phyloP scores from a whole-genome alignment of 345 rosid species.

The Limnanthes douglasii region DNA sequence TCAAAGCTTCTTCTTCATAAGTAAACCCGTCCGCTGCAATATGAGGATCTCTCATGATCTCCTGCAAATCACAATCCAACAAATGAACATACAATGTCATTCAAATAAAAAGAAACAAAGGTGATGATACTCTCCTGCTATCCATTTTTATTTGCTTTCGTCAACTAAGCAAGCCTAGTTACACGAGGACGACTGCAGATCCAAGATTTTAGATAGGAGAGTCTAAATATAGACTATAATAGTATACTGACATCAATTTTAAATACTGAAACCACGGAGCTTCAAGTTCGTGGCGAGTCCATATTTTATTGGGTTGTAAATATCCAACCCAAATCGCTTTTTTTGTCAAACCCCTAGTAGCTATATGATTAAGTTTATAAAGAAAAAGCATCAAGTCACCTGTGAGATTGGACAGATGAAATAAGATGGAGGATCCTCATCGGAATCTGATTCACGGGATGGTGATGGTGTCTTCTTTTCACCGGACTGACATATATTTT shows the following conservation, averaged over 20 bases:
- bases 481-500: too few species aligned
- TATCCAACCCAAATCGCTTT: not conserved
- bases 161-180: not conserved
- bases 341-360: not conserved
- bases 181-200: not conserved
- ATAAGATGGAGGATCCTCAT: conserved; percentile 24
- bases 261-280: too few species aligned
- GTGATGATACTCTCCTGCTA: not conserved
- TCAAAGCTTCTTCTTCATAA: conserved; percentile 48
- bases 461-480: not conserved
- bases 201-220: too few species aligned
- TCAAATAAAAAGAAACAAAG: not conserved
- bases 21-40: conserved; percentile 83
- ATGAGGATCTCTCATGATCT: conserved; percentile 63
- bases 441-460: conserved; percentile 6
- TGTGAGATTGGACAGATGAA: conserved; percentile 30
- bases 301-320: too few species aligned
- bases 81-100: not conserved
- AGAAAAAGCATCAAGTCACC: conserved; percentile 8
- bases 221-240: too few species aligned
- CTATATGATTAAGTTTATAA: not conserved
- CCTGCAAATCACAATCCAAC: conserved; percentile 23
- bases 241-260: too few species aligned
- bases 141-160: not conserved
- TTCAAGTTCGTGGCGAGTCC: too few species aligned